These are phyloP conservation scores for Wickerhamiella lipophila DNA, from an alignment of 805 yeast genomes.

Conservation along the genomic window DNA sequence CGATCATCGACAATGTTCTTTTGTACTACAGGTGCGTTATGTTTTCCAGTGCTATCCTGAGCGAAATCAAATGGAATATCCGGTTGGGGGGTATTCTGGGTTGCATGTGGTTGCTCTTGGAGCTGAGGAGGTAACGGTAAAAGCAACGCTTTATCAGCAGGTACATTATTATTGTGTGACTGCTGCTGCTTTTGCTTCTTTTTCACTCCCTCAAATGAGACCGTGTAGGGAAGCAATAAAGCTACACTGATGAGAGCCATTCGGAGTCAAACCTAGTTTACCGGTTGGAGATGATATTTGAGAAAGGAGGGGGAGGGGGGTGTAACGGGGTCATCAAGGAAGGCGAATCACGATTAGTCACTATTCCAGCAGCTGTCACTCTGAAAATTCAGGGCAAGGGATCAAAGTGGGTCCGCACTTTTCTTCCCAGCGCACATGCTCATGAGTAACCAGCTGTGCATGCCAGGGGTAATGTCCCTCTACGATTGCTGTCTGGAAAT, in stretches of 20 bases:
- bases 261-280: too few species aligned
- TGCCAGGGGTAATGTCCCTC: too few species aligned
- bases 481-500: too few species aligned
- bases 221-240: slow-evolving; percentile 25
- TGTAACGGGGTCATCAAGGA: too few species aligned
- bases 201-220: slow-evolving; percentile 19
- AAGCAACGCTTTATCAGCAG: slow-evolving; percentile 12
- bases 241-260: slow-evolving; percentile 22
- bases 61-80: slow-evolving; percentile 21
- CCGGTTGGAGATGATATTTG: too few species aligned
- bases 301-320: too few species aligned
- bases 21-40: slow-evolving; percentile 12
- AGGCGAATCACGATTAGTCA: too few species aligned
- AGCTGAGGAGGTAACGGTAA: slow-evolving; percentile 12
- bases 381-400: too few species aligned
- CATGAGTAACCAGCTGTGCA: too few species aligned
- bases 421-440: too few species aligned
- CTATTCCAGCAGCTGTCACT: too few species aligned
- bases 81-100: slow-evolving; percentile 1
- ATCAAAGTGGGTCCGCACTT: too few species aligned
- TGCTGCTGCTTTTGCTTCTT: neutral
- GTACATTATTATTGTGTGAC: neutral
- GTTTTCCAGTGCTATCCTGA: neutral
- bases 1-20: slow-evolving; percentile 20
- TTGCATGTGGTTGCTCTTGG: slow-evolving; percentile 7